Percentiles rank a stretch among this genome's conserved stretches.
phyloP scores from a whole-genome alignment of 2,329 filamentous ascomycete species.

The Colletotrichum gigasporum region DNA sequence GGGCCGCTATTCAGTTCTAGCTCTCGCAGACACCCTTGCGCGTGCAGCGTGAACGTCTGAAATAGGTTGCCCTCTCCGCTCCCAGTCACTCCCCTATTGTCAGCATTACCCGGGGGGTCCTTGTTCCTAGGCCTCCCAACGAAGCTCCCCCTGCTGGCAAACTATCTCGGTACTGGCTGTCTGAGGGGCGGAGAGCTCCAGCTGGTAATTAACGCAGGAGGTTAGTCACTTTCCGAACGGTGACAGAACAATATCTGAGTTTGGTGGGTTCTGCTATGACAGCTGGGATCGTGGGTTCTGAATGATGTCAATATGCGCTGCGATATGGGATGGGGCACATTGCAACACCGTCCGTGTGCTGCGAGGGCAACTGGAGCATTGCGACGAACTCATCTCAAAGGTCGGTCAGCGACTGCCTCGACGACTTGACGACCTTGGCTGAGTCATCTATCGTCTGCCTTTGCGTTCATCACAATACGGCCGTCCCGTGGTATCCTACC shows the following conservation, averaged over 20 bases:
- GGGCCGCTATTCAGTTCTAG: not conserved
- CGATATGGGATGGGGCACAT: slow-evolving; percentile 12
- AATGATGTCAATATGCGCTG: slow-evolving; percentile 22
- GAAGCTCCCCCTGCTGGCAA: slow-evolving; percentile 9
- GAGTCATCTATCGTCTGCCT: not conserved
- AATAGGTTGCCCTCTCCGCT: slow-evolving; percentile 27
- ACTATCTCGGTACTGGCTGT: slow-evolving; percentile 20
- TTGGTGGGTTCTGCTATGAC: slow-evolving; percentile 14
- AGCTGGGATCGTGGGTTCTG: slow-evolving; percentile 14
- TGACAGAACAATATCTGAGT: slow-evolving; percentile 25
- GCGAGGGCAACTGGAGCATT: not conserved
- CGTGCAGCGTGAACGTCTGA: slow-evolving; percentile 25
- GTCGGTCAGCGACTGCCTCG: not conserved
- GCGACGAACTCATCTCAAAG: not conserved
- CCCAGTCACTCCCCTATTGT: slow-evolving; percentile 17
- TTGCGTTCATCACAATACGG: not conserved
- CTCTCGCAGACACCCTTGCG: slow-evolving; percentile 9
- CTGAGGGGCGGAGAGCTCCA: slow-evolving; percentile 5
- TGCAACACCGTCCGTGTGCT: not conserved
- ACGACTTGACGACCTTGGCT: not conserved
- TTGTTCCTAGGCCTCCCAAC: not conserved
- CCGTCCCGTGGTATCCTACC: not conserved
- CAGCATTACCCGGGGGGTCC: not conserved
- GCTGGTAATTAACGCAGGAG: slow-evolving; percentile 17
- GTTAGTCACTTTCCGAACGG: slow-evolving; percentile 9